Conservation (phyloP, 805 yeast species). For the Metschnikowia reukaufii region DNA sequence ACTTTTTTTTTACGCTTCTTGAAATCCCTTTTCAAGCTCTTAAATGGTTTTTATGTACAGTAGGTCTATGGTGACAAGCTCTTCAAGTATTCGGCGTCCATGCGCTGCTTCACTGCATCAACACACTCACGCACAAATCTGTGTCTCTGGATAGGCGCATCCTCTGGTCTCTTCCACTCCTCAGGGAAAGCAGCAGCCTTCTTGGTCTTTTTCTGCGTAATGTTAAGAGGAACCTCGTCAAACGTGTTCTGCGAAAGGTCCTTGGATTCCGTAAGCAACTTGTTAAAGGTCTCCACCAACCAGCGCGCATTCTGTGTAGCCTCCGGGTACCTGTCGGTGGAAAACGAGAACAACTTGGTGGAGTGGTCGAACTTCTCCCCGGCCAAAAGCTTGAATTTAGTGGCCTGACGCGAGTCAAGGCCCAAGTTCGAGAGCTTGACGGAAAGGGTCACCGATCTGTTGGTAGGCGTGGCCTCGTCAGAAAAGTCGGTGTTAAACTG, state of each 20-base stretch:
- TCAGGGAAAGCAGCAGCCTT: conserved; percentile 63
- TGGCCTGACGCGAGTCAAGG: conserved; percentile 52
- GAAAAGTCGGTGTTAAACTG: conserved; percentile 66
- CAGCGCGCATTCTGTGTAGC: conserved; percentile 85
- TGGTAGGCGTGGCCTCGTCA: conserved; percentile 70
- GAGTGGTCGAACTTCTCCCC: conserved; percentile 72
- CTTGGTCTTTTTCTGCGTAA: conserved; percentile 58
- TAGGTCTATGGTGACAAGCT: conserved; percentile 14
- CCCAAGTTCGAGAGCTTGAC: conserved; percentile 55
- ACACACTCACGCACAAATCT: conserved; percentile 35
- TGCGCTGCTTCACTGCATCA: conserved; percentile 30
- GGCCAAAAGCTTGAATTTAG: conserved; percentile 75
- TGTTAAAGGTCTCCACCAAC: conserved; percentile 61
- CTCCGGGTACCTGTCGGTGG: conserved; percentile 64
- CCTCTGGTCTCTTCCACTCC: conserved; percentile 68
- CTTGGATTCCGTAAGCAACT: conserved; percentile 63
- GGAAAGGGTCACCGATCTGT: conserved; percentile 63
- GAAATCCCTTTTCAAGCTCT: too few species aligned
- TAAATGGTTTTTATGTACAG: conserved; percentile 6
- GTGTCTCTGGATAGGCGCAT: conserved; percentile 55
- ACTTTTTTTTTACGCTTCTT: too few species aligned
- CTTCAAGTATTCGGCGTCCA: conserved; percentile 34
- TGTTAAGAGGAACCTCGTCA: conserved; percentile 78
- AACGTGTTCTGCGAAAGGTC: conserved; percentile 60
- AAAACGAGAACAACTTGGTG: conserved; percentile 60